phyloP scores from a whole-genome alignment of 2,329 filamentous ascomycete species.

The Aurifilum marmelostoma region DNA sequence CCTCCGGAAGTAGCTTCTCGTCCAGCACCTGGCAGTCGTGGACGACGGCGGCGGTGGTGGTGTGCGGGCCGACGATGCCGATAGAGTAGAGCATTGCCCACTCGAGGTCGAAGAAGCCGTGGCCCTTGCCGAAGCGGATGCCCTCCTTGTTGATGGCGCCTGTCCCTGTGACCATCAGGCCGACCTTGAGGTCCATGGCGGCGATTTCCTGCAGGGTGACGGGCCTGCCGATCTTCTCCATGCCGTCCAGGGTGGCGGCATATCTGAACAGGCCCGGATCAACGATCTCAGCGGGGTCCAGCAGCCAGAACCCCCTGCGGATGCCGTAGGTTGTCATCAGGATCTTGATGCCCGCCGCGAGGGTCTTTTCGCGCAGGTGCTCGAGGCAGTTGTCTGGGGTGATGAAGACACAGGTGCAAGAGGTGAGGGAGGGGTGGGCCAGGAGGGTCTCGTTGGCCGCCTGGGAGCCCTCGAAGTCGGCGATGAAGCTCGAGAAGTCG shows the following conservation, averaged over 20 bases:
- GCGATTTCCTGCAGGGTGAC: constrained; percentile 42
- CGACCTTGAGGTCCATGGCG: constrained; percentile 36
- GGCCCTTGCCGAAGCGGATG: constrained; percentile 45
- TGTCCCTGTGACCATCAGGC: constrained; percentile 45
- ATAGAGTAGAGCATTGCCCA: constrained; percentile 45
- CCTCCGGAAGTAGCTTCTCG: constrained; percentile 38
- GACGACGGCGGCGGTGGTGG: constrained; percentile 41
- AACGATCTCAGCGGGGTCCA: constrained; percentile 42
- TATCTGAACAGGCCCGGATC: constrained; percentile 35
- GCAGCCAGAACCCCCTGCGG: constrained; percentile 45
- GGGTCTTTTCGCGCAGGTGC: constrained; percentile 41
- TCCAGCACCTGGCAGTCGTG: constrained; percentile 48
- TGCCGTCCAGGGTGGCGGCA: constrained; percentile 46
- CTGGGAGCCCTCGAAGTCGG: constrained; percentile 45
- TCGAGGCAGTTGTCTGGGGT: constrained; percentile 50
- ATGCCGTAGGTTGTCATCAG: constrained; percentile 47
- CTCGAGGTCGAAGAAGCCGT: constrained; percentile 47
- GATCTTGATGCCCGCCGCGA: constrained; percentile 45
- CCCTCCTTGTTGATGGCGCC: constrained; percentile 44
- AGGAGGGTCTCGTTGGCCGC: constrained; percentile 39
- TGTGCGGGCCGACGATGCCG: constrained; percentile 35
- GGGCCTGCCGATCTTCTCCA: constrained; percentile 44
- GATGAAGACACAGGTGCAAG: constrained; percentile 41
- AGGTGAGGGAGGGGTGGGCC: constrained; percentile 39
- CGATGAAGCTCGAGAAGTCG: constrained; percentile 47